Evolutionary conservation across 441 rosid genomes (phyloP), one percentile per base, ranked within the genome.

Genomic region (Codiaeum variegatum): DNA sequence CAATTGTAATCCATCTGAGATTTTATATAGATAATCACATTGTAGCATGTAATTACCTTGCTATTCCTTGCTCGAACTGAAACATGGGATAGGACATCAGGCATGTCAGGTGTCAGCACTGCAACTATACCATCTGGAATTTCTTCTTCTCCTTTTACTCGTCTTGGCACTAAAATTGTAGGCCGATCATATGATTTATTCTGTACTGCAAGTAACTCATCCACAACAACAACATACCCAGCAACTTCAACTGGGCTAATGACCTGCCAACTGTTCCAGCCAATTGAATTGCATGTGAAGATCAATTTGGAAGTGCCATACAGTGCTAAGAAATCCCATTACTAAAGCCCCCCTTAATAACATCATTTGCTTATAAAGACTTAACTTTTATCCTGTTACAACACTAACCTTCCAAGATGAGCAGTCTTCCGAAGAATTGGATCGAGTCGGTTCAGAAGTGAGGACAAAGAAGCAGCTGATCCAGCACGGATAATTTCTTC

Each of bases 51-150:
- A 61, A 80, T 77, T 73, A 93, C 99, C 91, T 91, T 95, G 91
- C 98, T 73, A 83, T 92, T 95, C 84, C 99, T 92, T 78, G 99
- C 99, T 73, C 99, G 90, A 67, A 95, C 99, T 71, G 99, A 95
- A 75, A 95, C 99, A 85, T 93, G 99, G 66, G 99, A 95, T 62
- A 95, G 78, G 71, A 95, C 99, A 85, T 95, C 99, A n/a, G 99
- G 99, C 98, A 91, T 93, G 85, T 95, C 97, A 58, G 98, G 95
- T n/a, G 99, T 95, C 85, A 95, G 84, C 76, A 95, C 95, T 73
- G 99, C 98, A 85, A 95, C 96, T 76, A 89, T 81, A 75, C 99
- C 97, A 80, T 87, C 94, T 65, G 98, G 99, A 79, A 95, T 93
- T 89, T 95, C 99, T 84, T 95, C 99, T 81, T 95, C 98, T 77